phyloP scores from a whole-genome alignment of 2,329 filamentous ascomycete genomes.

The Capronia epimyces region DNA sequence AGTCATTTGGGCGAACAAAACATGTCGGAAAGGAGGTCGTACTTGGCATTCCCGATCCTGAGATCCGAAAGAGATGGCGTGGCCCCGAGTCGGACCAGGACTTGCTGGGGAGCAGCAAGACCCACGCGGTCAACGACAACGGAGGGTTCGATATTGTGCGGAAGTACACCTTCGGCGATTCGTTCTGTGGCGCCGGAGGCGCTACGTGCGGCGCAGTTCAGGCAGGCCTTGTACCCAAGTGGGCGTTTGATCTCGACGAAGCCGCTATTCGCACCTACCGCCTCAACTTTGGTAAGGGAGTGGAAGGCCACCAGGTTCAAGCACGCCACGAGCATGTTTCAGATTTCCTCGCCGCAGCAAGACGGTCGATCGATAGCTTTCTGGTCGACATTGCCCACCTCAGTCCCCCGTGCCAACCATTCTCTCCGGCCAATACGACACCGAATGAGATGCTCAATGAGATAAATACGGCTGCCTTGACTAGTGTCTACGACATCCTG shows the following conservation, averaged over 20 bases:
- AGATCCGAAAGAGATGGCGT: slow-evolving; percentile 7
- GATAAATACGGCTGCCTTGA: slow-evolving; percentile 56
- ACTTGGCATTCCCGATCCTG: background rate
- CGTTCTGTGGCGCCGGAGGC: slow-evolving; percentile 69
- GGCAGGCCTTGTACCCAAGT: slow-evolving; percentile 55
- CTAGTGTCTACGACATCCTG: slow-evolving; percentile 50
- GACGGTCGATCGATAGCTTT: slow-evolving; percentile 1
- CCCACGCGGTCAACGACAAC: background rate
- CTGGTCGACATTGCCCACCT: slow-evolving; percentile 66
- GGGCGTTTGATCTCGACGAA: slow-evolving; percentile 59
- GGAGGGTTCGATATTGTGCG: background rate
- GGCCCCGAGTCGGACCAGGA: background rate
- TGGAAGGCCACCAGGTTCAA: background rate
- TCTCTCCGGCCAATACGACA: slow-evolving; percentile 65
- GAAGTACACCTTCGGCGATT: slow-evolving; percentile 63
- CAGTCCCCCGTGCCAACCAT: slow-evolving; percentile 72
- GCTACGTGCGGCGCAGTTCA: slow-evolving; percentile 58
- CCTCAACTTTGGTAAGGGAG: slow-evolving; percentile 51
- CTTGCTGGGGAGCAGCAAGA: background rate
- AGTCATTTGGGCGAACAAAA: no score
- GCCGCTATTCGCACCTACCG: slow-evolving; percentile 55
- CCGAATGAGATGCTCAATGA: slow-evolving; percentile 54
- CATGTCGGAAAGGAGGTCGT: background rate
- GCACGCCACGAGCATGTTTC: slow-evolving; percentile 40
- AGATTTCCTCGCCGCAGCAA: slow-evolving; percentile 35